Conservation (phyloP, 2,329 filamentous ascomycete genomes). For the Meredithiella fracta region DNA sequence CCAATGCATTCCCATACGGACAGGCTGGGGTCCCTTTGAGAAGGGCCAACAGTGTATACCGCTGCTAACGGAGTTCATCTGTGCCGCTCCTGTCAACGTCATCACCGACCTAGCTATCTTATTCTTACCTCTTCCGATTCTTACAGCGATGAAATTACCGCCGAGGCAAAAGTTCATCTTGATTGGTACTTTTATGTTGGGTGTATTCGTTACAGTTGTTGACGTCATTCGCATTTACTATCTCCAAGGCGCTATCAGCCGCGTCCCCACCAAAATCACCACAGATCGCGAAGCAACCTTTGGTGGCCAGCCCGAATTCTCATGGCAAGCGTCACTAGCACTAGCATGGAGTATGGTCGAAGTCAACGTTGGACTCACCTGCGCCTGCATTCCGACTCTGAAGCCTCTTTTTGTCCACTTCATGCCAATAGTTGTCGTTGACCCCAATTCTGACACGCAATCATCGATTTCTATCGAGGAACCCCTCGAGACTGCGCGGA, state of each 20-base stretch:
- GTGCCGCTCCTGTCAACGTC: constrained; percentile 78
- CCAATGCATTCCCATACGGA: constrained; percentile 61
- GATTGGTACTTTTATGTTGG: constrained; percentile 70
- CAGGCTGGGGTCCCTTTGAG: constrained; percentile 40
- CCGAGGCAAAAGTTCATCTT: constrained; percentile 76
- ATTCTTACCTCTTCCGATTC: constrained; percentile 71
- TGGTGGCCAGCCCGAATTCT: constrained; percentile 36
- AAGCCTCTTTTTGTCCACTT: constrained; percentile 65
- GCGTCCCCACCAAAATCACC: constrained; percentile 24
- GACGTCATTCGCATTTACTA: constrained; percentile 85
- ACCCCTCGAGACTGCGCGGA: background rate
- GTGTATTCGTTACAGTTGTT: constrained; percentile 73
- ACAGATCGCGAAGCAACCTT: constrained; percentile 29
- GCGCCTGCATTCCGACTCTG: constrained; percentile 78
- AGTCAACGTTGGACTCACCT: constrained; percentile 79
- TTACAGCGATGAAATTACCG: constrained; percentile 74
- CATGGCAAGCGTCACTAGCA: constrained; percentile 64
- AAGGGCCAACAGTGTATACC: constrained; percentile 33
- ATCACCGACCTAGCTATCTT: constrained; percentile 80
- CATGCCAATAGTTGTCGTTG: constrained; percentile 39
- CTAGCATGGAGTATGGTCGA: constrained; percentile 93
- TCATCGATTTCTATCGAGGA: background rate
- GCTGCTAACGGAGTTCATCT: constrained; percentile 45
- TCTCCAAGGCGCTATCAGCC: constrained; percentile 53
- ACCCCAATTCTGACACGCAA: constrained; percentile 22